Percentiles rank a stretch among this genome's conserved stretches.
phyloP scores from a whole-genome alignment of 2,329 filamentous ascomycete genomes.

The Lachnellula arida region DNA sequence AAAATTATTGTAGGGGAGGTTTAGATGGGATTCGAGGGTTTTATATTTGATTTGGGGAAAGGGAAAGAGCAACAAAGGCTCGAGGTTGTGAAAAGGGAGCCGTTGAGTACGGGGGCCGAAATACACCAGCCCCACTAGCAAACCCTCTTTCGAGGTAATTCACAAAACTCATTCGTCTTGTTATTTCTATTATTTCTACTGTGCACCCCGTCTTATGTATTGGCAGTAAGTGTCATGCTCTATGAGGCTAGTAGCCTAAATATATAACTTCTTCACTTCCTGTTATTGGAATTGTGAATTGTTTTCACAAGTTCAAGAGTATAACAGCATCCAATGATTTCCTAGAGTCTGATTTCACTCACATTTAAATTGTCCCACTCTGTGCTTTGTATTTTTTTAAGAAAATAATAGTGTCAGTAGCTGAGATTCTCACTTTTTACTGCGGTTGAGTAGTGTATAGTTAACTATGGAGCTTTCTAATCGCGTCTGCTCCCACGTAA shows the following conservation, averaged over 20 bases:
- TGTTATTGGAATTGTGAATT: not conserved
- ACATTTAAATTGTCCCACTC: too few species aligned
- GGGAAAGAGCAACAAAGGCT: not conserved
- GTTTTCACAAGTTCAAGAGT: too few species aligned
- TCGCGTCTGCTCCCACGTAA: too few species aligned
- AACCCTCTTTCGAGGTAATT: not conserved
- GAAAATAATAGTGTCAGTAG: too few species aligned
- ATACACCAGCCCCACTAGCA: not conserved
- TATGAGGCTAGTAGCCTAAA: not conserved
- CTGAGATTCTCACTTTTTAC: too few species aligned
- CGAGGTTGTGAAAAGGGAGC: not conserved
- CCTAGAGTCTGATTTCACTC: too few species aligned
- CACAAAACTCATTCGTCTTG: not conserved
- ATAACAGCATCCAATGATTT: too few species aligned
- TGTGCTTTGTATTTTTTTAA: too few species aligned
- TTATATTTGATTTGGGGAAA: not conserved
- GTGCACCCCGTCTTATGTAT: too few species aligned
- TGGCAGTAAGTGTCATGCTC: too few species aligned
- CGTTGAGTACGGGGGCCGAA: not conserved
- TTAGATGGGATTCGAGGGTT: not conserved
- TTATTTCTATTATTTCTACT: not conserved
- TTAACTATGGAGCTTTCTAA: too few species aligned
- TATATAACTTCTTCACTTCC: not conserved
- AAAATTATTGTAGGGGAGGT: not conserved
- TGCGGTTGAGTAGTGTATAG: too few species aligned